phyloP scores from a whole-genome alignment of 306 rosid genomes.

The Trichosanthes cucumerina region DNA sequence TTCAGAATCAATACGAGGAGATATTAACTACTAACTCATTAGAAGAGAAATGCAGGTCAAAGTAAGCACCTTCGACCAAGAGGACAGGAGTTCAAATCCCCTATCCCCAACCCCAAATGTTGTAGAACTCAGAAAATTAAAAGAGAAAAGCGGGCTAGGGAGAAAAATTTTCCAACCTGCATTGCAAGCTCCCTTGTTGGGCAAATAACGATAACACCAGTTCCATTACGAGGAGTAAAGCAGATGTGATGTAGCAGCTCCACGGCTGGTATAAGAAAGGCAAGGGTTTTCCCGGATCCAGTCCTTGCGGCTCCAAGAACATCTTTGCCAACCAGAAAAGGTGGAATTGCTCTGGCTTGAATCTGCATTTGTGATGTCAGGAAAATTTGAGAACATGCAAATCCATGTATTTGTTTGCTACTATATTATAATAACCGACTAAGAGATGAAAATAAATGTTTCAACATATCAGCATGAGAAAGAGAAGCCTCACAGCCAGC shows the following conservation, averaged over 20 bases:
- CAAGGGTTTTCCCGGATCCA: conserved; percentile 93
- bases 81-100: too few relatives aligned
- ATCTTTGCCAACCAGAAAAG: conserved; percentile 58
- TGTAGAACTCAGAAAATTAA: too few relatives aligned
- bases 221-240: conserved; percentile 68
- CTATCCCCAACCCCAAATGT: too few relatives aligned
- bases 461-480: not conserved
- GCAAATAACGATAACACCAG: conserved; percentile 76
- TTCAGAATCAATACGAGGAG: not conserved
- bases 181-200: conserved; percentile 97
- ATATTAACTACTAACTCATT: not conserved
- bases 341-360: conserved; percentile 69
- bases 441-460: not conserved
- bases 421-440: not conserved
- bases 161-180: conserved; percentile 40
- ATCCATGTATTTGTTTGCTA: not conserved
- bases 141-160: not conserved
- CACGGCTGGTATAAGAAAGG: conserved; percentile 81
- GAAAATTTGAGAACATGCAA: not conserved
- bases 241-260: conserved; percentile 46
- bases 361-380: conserved; percentile 39
- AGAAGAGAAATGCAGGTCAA: not conserved
- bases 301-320: conserved; percentile 98
- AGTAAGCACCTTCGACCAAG: too few relatives aligned
- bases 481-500: not conserved